phyloP scores from a whole-genome alignment of 1,139 yeast species.

The Ashbya aceris region DNA sequence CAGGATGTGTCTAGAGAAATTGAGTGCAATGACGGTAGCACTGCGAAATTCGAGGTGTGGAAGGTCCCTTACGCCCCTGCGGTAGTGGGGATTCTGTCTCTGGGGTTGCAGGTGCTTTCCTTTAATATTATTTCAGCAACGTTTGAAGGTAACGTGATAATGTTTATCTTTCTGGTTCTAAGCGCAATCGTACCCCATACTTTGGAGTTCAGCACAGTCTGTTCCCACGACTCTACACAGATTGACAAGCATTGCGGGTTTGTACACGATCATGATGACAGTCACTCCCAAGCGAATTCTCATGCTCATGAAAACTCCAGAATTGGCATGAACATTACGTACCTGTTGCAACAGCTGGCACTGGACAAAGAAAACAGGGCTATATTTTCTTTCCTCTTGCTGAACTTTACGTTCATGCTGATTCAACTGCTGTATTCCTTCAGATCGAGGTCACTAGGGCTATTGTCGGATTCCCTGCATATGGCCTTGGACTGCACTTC shows the following conservation, averaged over 20 bases:
- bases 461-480: constrained; percentile 86
- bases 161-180: constrained; percentile 13
- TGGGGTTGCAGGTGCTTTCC: constrained; percentile 29
- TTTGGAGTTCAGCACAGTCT: constrained; percentile 3
- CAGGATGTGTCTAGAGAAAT: constrained; percentile 21
- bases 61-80: constrained; percentile 19
- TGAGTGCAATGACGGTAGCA: constrained; percentile 13
- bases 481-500: constrained; percentile 96
- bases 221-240: constrained; percentile 11
- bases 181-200: constrained; percentile 11
- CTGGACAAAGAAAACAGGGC: constrained; percentile 72
- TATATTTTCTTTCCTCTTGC: constrained; percentile 73
- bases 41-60: constrained; percentile 10
- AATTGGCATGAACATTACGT: not conserved
- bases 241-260: constrained; percentile 13
- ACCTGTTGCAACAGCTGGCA: constrained; percentile 36
- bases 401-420: constrained; percentile 89
- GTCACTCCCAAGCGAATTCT: constrained; percentile 6
- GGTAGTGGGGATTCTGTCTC: constrained; percentile 25
- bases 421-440: constrained; percentile 86
- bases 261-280: not conserved
- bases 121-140: constrained; percentile 19
- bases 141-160: constrained; percentile 12
- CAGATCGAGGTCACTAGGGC: constrained; percentile 83
- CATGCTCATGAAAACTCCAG: constrained; percentile 3